A percentile compares a stretch with the other conserved stretches of the same genome.
phyloP scores from a whole-genome alignment of 106 monocot genomes.

The Platanthera guangdongensis region DNA sequence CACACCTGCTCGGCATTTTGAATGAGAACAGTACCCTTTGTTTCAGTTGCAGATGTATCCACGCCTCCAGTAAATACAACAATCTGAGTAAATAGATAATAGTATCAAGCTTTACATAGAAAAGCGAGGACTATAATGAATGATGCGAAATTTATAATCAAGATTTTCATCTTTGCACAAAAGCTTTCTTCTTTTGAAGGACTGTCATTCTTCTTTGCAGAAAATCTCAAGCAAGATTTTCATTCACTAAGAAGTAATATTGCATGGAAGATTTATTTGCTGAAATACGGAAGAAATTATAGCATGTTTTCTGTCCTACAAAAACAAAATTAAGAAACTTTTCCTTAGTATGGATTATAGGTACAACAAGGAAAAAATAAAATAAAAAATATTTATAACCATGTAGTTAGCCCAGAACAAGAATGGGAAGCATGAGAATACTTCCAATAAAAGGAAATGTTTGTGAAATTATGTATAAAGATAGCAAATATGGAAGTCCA shows the following conservation, averaged over 20 bases:
- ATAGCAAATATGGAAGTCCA: too few relatives aligned
- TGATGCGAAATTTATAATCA: neutral
- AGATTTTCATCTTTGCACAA: neutral
- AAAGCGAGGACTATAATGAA: neutral
- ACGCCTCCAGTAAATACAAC: conserved; percentile 93
- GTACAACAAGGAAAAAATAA: too few relatives aligned
- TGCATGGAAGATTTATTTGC: neutral
- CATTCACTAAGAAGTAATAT: neutral
- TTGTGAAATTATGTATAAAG: too few relatives aligned
- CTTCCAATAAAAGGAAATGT: too few relatives aligned
- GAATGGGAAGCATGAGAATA: too few relatives aligned
- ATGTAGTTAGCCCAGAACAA: too few relatives aligned
- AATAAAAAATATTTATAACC: too few relatives aligned
- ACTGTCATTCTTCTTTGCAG: too few relatives aligned
- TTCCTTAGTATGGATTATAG: too few relatives aligned
- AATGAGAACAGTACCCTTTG: conserved; percentile 94
- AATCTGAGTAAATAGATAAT: conserved; percentile 37
- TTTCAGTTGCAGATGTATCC: conserved; percentile 99
- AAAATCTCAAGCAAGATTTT: too few relatives aligned
- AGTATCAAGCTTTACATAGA: neutral
- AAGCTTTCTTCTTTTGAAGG: too few relatives aligned
- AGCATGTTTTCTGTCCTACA: neutral
- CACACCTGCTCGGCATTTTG: conserved; percentile 82
- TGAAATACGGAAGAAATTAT: neutral
- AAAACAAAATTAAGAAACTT: neutral